Evolutionary conservation across 768 basidiomycete species (phyloP), one percentile per base, ranked within the genome.

Genomic region (Macrocybe gigantea): DNA sequence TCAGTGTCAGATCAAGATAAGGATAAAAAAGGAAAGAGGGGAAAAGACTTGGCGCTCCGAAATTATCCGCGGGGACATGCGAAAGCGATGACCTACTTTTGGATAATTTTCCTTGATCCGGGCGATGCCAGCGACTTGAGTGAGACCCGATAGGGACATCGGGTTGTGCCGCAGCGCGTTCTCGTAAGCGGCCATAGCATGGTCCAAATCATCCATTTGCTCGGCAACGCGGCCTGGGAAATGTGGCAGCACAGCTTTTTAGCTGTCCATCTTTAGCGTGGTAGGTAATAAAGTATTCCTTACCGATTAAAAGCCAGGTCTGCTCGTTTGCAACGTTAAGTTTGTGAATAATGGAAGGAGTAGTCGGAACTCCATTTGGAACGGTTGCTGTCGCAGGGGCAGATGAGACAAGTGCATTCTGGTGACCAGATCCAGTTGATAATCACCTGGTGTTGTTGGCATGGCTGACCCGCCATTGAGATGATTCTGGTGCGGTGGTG

Each of bases 21-120:
- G 49, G 38, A 49, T 64, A 59, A 52, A 64, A 51, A 44, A 44
- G 38, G 57, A 70, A 65, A 65, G 41, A 61, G 38, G 55, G 50
- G 56, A 51, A 60, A 55, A 52, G 56, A 48, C 48, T 53, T 55
- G 56, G 57, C 51, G 57, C 44, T 61, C 60, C 58, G 58, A 56
- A 41, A 39, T 56, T 56, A 54, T 62, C 71, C 70, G 69, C 69
- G 71, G 71, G 71, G 49, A 49, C 13, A 13, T 35, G 45, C 51
- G 54, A 57, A 56, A 44, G 59, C 55, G 53, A 61, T 58, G 61
- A 59, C 77, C 64, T 61, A 91, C 91, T 82, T 92, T 94, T 68
- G 88, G 84, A 69, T 94, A 96, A 67, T 98, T 92, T 69, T 99
- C 95, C 64, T 89, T 92, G 75, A 93, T 91, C 73, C 95, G 85